Evolutionary conservation across 2,329 filamentous ascomycete genomes (phyloP).

Genomic region (Fusarium irregulare): DNA sequence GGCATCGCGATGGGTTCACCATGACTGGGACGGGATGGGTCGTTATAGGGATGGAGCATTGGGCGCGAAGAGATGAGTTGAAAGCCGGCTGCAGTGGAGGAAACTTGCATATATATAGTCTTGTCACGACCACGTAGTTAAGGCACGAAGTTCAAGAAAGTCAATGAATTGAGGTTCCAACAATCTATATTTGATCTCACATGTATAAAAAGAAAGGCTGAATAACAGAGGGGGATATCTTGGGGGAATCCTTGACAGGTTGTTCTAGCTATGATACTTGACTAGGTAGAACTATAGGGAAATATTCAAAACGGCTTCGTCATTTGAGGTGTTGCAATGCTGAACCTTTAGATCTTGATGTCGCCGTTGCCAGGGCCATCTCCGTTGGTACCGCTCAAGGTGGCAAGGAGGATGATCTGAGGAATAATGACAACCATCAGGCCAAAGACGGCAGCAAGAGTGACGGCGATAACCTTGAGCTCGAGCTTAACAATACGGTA

Average conservation of each 20-base stretch:
- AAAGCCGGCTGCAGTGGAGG: slow-evolving; percentile 25
- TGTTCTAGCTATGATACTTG: slow-evolving; percentile 1
- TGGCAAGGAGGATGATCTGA: slow-evolving; percentile 60
- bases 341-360: slow-evolving; percentile 17
- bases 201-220: slow-evolving; percentile 10
- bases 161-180: slow-evolving; percentile 41
- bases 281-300: neutral
- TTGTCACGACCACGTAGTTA: slow-evolving; percentile 47
- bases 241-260: slow-evolving; percentile 5
- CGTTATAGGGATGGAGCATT: slow-evolving; percentile 34
- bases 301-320: neutral
- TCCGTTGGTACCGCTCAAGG: neutral
- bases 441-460: slow-evolving; percentile 59
- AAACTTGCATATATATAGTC: slow-evolving; percentile 39
- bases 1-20: slow-evolving; percentile 37
- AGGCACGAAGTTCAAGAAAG: slow-evolving; percentile 43
- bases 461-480: slow-evolving; percentile 74
- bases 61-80: slow-evolving; percentile 27
- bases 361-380: slow-evolving; percentile 9
- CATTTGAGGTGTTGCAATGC: neutral
- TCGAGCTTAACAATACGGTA: slow-evolving; percentile 80
- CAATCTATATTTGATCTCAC: slow-evolving; percentile 20
- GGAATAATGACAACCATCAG: slow-evolving; percentile 62
- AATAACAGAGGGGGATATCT: neutral
- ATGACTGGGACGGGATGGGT: slow-evolving; percentile 35